Evolutionary conservation across 495 filamentous ascomycete genomes (phyloP), one percentile per base, ranked within the genome.

Genomic region (Aspergillus haitiensis): DNA sequence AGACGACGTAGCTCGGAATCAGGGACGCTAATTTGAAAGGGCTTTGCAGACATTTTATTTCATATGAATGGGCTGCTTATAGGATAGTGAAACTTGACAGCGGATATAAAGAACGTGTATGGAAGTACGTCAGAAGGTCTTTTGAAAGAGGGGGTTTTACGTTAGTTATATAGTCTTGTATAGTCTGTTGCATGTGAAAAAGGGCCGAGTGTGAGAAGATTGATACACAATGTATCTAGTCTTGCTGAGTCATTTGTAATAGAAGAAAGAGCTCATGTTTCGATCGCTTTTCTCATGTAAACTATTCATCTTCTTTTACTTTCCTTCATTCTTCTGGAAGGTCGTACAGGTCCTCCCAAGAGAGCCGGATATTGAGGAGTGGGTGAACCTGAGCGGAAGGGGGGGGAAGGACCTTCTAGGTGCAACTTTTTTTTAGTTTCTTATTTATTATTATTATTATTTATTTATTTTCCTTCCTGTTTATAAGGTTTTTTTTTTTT

Each of bases 11-110:
- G 62, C 39, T 73, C 59, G n/a, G 62, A 49, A 36, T 80, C 73
- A 2, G 78, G 64, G 12, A 83, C 64, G 49, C 67, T 69, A 36
- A 82, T 81, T 12, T 69, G 66, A 60, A 71, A 83, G 0, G 71
- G 66, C 63, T 65, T 63, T n/a, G 68, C 59, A 50, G 46, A 15
- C 46, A 51, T 56, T 7, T 18, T n/a, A 15, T 31, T 40, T 54
- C 13, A 21, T 42, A 3, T 45, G 33, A 9, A 13, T 27, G 33
- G 5, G n/a, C 7, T 33, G 34, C 21, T 18, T 51, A 8, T 33
- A 6, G 7, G 7, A 11, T 5, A 15, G 11, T 33, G 34, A 34
- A 34, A 18, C n/a, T n/a, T 12, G 32, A 51, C 5, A n/a, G 15
- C 10, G 21, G 48, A 12, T 5, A n/a, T 47, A 3, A 47, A 47